Evolutionary conservation across 768 basidiomycete genomes (phyloP).

Genomic region (Amanita jacksonii): DNA sequence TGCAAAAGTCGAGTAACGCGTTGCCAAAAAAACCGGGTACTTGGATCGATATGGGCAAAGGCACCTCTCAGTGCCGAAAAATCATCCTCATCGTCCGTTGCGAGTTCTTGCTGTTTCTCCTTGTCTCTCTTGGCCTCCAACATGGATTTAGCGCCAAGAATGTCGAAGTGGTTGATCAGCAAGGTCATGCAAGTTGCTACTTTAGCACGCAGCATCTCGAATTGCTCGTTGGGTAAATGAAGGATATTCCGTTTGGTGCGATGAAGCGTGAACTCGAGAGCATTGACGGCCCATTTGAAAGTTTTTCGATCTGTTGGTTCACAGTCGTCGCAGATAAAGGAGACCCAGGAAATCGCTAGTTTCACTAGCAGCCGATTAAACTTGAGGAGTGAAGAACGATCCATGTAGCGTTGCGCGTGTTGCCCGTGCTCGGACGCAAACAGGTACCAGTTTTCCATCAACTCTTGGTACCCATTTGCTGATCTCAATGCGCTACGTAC

Average conservation of each 20-base stretch:
- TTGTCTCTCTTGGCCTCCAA: constrained; percentile 85
- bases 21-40: constrained; percentile 72
- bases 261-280: constrained; percentile 84
- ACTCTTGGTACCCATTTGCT: constrained; percentile 64
- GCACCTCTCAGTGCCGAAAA: constrained; percentile 32
- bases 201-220: constrained; percentile 81
- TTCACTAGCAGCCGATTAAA: constrained; percentile 82
- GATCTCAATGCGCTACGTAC: constrained; percentile 61
- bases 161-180: constrained; percentile 96
- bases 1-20: constrained; percentile 48
- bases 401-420: constrained; percentile 85
- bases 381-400: constrained; percentile 53
- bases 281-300: constrained; percentile 97
- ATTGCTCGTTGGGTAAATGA: constrained; percentile 80
- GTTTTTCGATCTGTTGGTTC: constrained; percentile 92
- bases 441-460: constrained; percentile 88
- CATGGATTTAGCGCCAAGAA: constrained; percentile 86
- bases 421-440: constrained; percentile 97
- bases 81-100: constrained; percentile 38
- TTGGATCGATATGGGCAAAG: constrained; percentile 46
- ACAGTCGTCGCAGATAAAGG: constrained; percentile 97
- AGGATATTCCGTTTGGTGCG: constrained; percentile 88
- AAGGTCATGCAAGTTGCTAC: constrained; percentile 95
- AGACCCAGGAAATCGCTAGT: constrained; percentile 94
- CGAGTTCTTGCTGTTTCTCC: constrained; percentile 65